These are phyloP conservation scores for Aspergillus eucalypticola DNA, from an alignment of 2,329 filamentous ascomycete species.

Conservation along the genomic window DNA sequence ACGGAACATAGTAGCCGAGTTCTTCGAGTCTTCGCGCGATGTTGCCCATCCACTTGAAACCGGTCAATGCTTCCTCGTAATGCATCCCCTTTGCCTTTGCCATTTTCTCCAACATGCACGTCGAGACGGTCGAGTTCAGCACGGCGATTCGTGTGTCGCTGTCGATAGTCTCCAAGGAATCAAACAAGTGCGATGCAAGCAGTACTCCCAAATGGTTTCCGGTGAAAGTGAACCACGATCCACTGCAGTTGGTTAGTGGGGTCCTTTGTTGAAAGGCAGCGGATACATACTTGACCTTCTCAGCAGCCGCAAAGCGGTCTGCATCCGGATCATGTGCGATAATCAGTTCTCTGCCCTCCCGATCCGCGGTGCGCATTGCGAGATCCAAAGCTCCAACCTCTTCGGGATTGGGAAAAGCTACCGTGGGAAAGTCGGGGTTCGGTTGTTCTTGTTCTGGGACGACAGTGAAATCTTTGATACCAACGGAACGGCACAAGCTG, in stretches of 20 bases:
- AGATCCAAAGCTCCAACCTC: slow-evolving; percentile 63
- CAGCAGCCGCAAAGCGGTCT: slow-evolving; percentile 63
- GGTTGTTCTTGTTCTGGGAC: slow-evolving; percentile 55
- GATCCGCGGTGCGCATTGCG: slow-evolving; percentile 57
- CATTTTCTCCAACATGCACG: slow-evolving; percentile 62
- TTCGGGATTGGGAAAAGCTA: slow-evolving; percentile 66
- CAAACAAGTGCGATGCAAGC: slow-evolving; percentile 58
- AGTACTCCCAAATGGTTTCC: slow-evolving; percentile 67
- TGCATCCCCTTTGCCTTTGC: slow-evolving; percentile 57
- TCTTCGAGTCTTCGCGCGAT: slow-evolving; percentile 54
- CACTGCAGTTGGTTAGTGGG: slow-evolving; percentile 29
- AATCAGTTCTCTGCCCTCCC: slow-evolving; percentile 52
- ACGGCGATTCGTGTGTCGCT: slow-evolving; percentile 51
- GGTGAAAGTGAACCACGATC: slow-evolving; percentile 61
- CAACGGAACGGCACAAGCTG: slow-evolving; percentile 34
- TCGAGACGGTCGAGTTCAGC: slow-evolving; percentile 65
- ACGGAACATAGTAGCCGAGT: slow-evolving; percentile 54
- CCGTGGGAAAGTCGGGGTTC: slow-evolving; percentile 64
- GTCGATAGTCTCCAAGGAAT: slow-evolving; percentile 41
- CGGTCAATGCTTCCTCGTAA: slow-evolving; percentile 63
- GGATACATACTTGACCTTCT: slow-evolving; percentile 51
- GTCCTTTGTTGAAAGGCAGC: not conserved
- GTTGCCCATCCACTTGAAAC: slow-evolving; percentile 70
- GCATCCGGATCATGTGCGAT: slow-evolving; percentile 67
- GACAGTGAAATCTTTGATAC: slow-evolving; percentile 35